Conservation (phyloP, 345 rosid genomes). For the Eucalyptus paniculata region DNA sequence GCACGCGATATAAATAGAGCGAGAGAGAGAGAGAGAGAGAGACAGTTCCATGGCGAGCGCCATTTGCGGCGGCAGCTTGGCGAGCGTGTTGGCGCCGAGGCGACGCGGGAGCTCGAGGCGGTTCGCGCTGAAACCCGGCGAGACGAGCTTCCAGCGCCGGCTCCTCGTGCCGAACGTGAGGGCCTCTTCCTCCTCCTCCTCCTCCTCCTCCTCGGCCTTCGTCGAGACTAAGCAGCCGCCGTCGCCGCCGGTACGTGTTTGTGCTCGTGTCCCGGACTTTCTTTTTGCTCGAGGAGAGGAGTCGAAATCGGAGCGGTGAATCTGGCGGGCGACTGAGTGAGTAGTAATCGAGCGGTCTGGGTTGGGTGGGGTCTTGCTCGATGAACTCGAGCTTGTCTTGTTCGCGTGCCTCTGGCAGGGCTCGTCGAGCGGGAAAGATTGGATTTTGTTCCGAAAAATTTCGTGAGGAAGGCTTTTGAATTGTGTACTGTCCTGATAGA, state of each 20-base stretch:
- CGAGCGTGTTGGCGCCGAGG: background rate
- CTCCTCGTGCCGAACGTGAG: background rate
- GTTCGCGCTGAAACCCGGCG: background rate
- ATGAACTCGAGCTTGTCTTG: background rate
- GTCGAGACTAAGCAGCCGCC: constrained; percentile 22
- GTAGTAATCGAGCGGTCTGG: background rate
- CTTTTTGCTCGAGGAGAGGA: background rate
- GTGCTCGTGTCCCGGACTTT: background rate
- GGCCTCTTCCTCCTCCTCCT: constrained; percentile 18
- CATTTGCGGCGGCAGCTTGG: background rate
- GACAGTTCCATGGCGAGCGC: background rate
- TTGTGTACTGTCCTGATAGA: background rate
- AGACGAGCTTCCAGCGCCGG: background rate
- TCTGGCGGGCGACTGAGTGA: background rate
- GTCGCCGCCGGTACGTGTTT: background rate
- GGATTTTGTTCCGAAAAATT: background rate
- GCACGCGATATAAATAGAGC: too few relatives aligned
- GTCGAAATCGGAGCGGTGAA: background rate
- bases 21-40: too few relatives aligned
- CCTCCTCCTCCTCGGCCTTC: constrained; percentile 26
- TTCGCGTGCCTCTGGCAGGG: background rate
- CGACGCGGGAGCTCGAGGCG: background rate
- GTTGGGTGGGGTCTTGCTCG: background rate
- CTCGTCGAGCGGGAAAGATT: background rate
- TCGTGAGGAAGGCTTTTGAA: background rate